Evolutionary conservation across 2,329 filamentous ascomycete species (phyloP).

Genomic region (Neoascochyta sp.): DNA sequence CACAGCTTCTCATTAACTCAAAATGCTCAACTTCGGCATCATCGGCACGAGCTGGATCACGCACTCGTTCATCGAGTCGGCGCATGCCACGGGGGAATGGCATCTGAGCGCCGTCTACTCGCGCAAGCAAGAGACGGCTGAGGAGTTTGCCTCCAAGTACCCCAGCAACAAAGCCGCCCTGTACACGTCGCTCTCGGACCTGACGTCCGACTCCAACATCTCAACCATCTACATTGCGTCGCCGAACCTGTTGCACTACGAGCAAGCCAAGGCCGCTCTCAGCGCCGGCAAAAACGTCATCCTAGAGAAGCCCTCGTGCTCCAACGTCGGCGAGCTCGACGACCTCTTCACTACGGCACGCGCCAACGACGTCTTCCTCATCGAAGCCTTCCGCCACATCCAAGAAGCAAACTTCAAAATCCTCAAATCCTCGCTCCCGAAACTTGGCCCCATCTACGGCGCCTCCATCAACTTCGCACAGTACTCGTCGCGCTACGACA

Average conservation of each 20-base stretch:
- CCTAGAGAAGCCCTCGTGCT: slow-evolving; percentile 50
- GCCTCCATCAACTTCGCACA: slow-evolving; percentile 45
- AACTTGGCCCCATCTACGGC: slow-evolving; percentile 44
- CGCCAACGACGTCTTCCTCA: slow-evolving; percentile 41
- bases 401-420: slow-evolving; percentile 50
- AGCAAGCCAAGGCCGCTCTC: slow-evolving; percentile 44
- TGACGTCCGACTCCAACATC: slow-evolving; percentile 40
- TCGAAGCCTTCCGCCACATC: slow-evolving; percentile 50
- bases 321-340: slow-evolving; percentile 42
- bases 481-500: slow-evolving; percentile 47
- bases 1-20: no score
- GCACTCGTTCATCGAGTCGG: slow-evolving; percentile 45
- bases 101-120: slow-evolving; percentile 47
- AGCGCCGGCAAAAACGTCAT: slow-evolving; percentile 47
- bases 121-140: slow-evolving; percentile 42
- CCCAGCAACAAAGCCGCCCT: slow-evolving; percentile 22
- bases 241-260: slow-evolving; percentile 48
- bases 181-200: slow-evolving; percentile 41
- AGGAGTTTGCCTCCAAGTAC: slow-evolving; percentile 44
- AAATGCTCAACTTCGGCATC: slow-evolving; percentile 46
- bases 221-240: slow-evolving; percentile 49
- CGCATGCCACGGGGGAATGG: slow-evolving; percentile 45
- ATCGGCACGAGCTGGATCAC: slow-evolving; percentile 52
- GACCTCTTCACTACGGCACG: slow-evolving; percentile 43
- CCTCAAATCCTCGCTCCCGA: slow-evolving; percentile 37